Conservation (phyloP, 441 rosid species). For the Pelargonium fulgidum region DNA sequence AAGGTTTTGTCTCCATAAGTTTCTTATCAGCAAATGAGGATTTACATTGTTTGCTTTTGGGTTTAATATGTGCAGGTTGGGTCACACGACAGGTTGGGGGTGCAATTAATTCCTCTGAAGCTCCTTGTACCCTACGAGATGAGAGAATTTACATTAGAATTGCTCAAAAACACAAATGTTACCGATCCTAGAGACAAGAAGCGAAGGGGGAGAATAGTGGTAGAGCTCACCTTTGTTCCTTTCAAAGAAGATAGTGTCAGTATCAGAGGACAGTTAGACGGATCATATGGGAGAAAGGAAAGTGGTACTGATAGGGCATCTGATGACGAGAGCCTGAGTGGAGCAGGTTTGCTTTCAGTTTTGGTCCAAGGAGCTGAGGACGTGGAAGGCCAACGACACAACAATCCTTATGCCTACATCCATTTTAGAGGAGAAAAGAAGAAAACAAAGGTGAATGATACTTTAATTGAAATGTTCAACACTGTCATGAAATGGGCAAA, state of each 20-base stretch:
- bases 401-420: slow-evolving; percentile 65
- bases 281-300: slow-evolving; percentile 26
- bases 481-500: no score
- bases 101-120: slow-evolving; percentile 62
- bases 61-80: slow-evolving; percentile 43
- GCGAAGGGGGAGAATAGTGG: slow-evolving; percentile 47
- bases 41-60: not conserved
- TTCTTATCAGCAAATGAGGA: no score
- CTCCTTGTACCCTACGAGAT: slow-evolving; percentile 42
- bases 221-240: slow-evolving; percentile 62
- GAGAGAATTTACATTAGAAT: slow-evolving; percentile 49
- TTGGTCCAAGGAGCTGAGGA: slow-evolving; percentile 69
- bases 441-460: slow-evolving; percentile 60
- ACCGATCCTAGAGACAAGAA: slow-evolving; percentile 43
- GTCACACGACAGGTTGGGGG: slow-evolving; percentile 71
- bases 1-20: no score
- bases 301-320: slow-evolving; percentile 35
- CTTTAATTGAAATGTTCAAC: not conserved
- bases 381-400: slow-evolving; percentile 70
- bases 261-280: slow-evolving; percentile 24
- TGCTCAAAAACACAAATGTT: slow-evolving; percentile 49
- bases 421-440: slow-evolving; percentile 71
- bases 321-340: slow-evolving; percentile 32
- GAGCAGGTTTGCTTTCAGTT: slow-evolving; percentile 78
- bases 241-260: slow-evolving; percentile 54